Base-by-base conservation (phyloP, 176 grass and related monocot genomes). In the Aegilops tauschii region DNA sequence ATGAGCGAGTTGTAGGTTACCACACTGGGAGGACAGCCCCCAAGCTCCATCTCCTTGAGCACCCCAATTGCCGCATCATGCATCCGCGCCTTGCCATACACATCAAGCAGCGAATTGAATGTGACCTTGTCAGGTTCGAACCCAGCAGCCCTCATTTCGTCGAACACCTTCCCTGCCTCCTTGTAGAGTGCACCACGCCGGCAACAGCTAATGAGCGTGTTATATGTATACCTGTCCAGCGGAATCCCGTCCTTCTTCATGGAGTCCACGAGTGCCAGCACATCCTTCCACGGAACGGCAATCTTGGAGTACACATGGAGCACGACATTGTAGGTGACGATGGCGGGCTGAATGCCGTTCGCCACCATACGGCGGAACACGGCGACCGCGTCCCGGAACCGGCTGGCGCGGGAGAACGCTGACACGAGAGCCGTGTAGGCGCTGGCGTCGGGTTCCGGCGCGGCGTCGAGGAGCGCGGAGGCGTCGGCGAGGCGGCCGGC, bases 271-370 rank as follows among this genome's bases (percentile, higher is more conserved):
- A 98, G 92, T 29, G 47, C 27, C 73, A 87, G n/a, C 9, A 87
- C 91, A 84, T 95, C 91, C 73, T 83, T 92, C 93, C 96, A 98
- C 1, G 93, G 93, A 45, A 88, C 78, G 44, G 89, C 35, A 20
- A 95, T 93, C 79, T 95, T 98, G 65, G 90, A 76, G 84, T 95
- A 98, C 25, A 90, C 92, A 28, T 95, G 92, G 62, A 98, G 93
- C 76, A 98, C 90, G n/a, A 98, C 92, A 12, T 98, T 98, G 86
- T 98, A 98, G 40, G 96, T 94, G 79, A 95, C 83, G 70, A 95
- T 56, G 12, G 96, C 85, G 13, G 93, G 96, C 82, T 76, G 86
- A 27, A 92, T 76, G 35, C 88, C 91, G 30, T 85, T 10, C 2
- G 65, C 91, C 31, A 87, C 69, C 96, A 95, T 95, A 36, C 85